A percentile compares a stretch with the other conserved stretches of the same genome.
Conservation (phyloP, 441 rosid species). For the Omphalea diandra region DNA sequence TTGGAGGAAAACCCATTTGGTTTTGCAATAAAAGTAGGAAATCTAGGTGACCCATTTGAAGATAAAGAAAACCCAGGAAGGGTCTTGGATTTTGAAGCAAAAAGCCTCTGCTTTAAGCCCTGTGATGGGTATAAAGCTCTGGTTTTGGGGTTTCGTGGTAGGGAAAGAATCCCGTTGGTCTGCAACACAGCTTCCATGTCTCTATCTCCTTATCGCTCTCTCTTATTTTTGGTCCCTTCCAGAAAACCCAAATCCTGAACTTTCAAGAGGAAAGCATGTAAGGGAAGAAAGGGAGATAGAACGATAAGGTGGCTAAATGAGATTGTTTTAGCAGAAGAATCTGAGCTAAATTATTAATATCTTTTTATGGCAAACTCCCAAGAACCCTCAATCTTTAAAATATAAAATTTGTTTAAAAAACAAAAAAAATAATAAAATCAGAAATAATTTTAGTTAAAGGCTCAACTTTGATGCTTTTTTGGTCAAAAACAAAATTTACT, state of each 20-base stretch:
- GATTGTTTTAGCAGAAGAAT: constrained; percentile 18
- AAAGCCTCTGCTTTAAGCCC: constrained; percentile 71
- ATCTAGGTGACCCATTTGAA: constrained; percentile 44
- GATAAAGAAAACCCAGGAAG: constrained; percentile 55
- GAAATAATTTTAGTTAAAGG: background rate
- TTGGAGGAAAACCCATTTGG: constrained; percentile 43
- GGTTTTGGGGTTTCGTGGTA: constrained; percentile 60
- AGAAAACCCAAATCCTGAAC: constrained; percentile 19
- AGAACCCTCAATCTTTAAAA: constrained; percentile 14
- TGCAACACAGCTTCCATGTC: constrained; percentile 73
- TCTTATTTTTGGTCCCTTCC: constrained; percentile 16
- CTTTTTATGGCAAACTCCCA: constrained; percentile 19
- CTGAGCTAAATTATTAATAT: constrained; percentile 10
- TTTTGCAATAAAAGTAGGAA: constrained; percentile 40
- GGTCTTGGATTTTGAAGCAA: constrained; percentile 49
- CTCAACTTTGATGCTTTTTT: too few species aligned
- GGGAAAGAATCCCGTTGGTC: constrained; percentile 72
- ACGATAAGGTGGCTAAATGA: constrained; percentile 25
- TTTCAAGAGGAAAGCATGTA: constrained; percentile 21
- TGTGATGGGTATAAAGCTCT: constrained; percentile 55
- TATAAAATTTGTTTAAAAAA: too few species aligned
- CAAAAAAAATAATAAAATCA: background rate
- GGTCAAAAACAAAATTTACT: too few species aligned
- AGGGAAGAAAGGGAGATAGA: constrained; percentile 26
- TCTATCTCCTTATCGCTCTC: constrained; percentile 24